Base-by-base conservation (phyloP, 805 yeast species). In the Yarrowia sp. region DNA sequence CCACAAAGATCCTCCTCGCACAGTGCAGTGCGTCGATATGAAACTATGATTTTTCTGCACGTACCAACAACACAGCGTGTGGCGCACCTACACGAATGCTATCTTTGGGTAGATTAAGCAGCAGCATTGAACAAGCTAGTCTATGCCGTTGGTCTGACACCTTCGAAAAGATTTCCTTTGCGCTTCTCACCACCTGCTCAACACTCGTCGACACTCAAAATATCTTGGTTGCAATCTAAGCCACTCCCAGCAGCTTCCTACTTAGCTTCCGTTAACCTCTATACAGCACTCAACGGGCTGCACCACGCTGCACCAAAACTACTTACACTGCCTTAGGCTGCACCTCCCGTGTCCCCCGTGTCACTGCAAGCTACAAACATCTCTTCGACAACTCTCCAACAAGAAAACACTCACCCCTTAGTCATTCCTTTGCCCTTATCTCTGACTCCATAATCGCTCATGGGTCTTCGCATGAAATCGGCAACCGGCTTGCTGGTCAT, bases 401-500 rank as follows among this genome's bases (percentile, higher is more conserved):
- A 21, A 19, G 5, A 14, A 48, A 19, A 19, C 24, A 54, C 61
- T 38, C 61, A 36, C 61, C 61, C 30, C 16, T 22, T 4, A 48
- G 54, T 48, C 61, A 14, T 14, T 54, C 61, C 44, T 38, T 38
- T 17, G 24, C 26, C 19, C 33, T 19, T 7, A 12, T 7, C 38
- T 14, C 12, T 4, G 17, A 7, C 21, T 19, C 61, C 46, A 21
- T 54, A 54, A 51, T 51, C 58, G 58, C 58, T 54, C 38, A 70
- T 70, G 71, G 71, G 67, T n/a, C 36, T 66, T n/a, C 66, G 70
- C 32, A 24, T 69, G 35, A 58, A 76, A 43, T 69, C 78, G 11
- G 79, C 79, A 5, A 72, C 78, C 3, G 71, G 78, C 51, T 71
- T 79, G 32, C 59, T 73, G 49, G 70, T 77, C 46, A 72, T 84